Evolutionary conservation across 352 stramenopile genomes (phyloP).

Genomic region (Phytopythium boreale): DNA sequence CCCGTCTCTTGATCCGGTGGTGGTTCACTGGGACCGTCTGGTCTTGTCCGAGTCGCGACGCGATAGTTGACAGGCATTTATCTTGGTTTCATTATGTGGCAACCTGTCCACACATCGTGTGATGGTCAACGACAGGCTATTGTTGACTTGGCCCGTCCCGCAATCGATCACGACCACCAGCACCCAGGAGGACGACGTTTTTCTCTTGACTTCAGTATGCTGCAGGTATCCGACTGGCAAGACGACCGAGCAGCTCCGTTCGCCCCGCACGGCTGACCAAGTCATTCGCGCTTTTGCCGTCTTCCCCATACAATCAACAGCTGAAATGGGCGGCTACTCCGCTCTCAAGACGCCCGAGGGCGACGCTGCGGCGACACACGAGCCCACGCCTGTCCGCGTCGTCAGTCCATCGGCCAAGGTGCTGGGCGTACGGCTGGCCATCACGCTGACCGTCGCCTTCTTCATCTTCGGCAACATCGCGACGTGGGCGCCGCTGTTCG

Average conservation of each 20-base stretch:
- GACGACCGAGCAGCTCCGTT: neutral
- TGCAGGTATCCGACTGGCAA: neutral
- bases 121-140: neutral
- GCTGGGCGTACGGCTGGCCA: slow-evolving; percentile 28
- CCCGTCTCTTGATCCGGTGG: neutral
- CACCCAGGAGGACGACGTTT: neutral
- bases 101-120: neutral
- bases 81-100: neutral
- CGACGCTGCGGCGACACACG: slow-evolving; percentile 9
- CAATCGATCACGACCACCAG: neutral
- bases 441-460: slow-evolving; percentile 28
- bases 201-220: neutral
- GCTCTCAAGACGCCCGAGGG: slow-evolving; percentile 27
- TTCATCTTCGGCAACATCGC: slow-evolving; percentile 69
- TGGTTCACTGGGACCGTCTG: neutral
- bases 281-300: neutral
- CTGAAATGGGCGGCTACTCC: slow-evolving; percentile 23
- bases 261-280: neutral
- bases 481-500: slow-evolving; percentile 48
- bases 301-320: neutral
- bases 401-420: slow-evolving; percentile 13
- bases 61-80: neutral
- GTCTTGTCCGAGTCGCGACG: neutral
- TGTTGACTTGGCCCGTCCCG: slow-evolving; percentile 1
- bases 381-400: neutral